These are phyloP conservation scores for Metschnikowia borealis DNA, from an alignment of 805 yeast genomes.

Conservation along the genomic window DNA sequence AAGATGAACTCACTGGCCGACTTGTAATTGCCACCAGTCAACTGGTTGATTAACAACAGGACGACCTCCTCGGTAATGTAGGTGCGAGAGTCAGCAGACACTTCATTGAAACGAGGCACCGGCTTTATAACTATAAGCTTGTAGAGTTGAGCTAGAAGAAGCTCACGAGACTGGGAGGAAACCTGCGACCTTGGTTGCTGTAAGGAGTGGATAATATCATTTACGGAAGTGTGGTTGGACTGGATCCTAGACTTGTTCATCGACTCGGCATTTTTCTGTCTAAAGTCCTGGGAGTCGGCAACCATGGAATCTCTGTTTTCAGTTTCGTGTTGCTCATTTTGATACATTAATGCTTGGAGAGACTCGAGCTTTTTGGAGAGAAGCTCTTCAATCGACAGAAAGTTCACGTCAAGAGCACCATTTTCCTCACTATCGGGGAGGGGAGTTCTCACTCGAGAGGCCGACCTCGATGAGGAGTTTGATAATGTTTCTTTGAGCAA, in stretches of 20 bases:
- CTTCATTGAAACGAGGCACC: slow-evolving; percentile 32
- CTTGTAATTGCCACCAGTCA: slow-evolving; percentile 31
- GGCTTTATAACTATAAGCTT: slow-evolving; percentile 44
- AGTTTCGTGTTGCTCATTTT: slow-evolving; percentile 13
- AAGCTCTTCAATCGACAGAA: slow-evolving; percentile 33
- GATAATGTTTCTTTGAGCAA: slow-evolving; percentile 20
- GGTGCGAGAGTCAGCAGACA: slow-evolving; percentile 27
- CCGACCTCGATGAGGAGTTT: slow-evolving; percentile 28
- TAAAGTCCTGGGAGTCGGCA: slow-evolving; percentile 18
- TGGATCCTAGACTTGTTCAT: slow-evolving; percentile 35
- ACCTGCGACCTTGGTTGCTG: slow-evolving; percentile 41
- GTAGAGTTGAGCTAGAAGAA: slow-evolving; percentile 48
- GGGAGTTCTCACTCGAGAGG: slow-evolving; percentile 35
- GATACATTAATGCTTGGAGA: slow-evolving; percentile 22
- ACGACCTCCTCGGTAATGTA: slow-evolving; percentile 36
- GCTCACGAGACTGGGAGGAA: slow-evolving; percentile 44
- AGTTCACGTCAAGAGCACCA: slow-evolving; percentile 33
- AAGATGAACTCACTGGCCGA: slow-evolving; percentile 40
- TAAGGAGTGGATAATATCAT: slow-evolving; percentile 44
- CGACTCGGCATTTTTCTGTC: slow-evolving; percentile 27
- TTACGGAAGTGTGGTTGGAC: slow-evolving; percentile 35
- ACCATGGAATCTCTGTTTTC: slow-evolving; percentile 20
- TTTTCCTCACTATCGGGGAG: slow-evolving; percentile 31
- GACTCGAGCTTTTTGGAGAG: slow-evolving; percentile 29
- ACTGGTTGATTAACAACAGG: slow-evolving; percentile 30